These are phyloP conservation scores for Daldinia grandis DNA, from an alignment of 495 filamentous ascomycete species.

Conservation along the genomic window DNA sequence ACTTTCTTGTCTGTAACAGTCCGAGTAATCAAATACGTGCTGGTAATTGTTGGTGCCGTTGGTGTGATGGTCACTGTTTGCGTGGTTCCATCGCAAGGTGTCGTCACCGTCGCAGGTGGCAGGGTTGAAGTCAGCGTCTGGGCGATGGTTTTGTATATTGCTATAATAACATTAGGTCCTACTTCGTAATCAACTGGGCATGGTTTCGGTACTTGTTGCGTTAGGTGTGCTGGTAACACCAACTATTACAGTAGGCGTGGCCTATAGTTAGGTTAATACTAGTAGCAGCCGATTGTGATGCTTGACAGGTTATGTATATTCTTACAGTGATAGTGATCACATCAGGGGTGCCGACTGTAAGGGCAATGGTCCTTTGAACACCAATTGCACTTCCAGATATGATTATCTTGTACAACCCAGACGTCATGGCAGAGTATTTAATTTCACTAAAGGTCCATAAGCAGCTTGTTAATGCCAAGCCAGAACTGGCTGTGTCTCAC, in stretches of 20 bases:
- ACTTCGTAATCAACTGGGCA: background rate
- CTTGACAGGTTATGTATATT: background rate
- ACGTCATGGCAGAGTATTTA: conserved; percentile 51
- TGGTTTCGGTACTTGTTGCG: conserved; percentile 44
- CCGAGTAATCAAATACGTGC: conserved; percentile 46
- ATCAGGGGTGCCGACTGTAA: conserved; percentile 48
- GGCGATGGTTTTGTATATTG: conserved; percentile 46
- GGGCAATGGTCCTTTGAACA: conserved; percentile 50
- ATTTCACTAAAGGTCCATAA: conserved; percentile 44
- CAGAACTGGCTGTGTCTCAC: conserved; percentile 30
- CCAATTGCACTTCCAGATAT: conserved; percentile 50
- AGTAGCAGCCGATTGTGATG: background rate
- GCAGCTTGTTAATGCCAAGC: background rate
- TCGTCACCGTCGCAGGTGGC: conserved; percentile 48
- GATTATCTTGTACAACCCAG: conserved; percentile 54
- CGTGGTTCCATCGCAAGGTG: conserved; percentile 48
- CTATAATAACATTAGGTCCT: conserved; percentile 33
- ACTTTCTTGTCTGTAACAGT: conserved; percentile 50
- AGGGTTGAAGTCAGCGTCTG: conserved; percentile 52
- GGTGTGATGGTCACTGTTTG: conserved; percentile 51
- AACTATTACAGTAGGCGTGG: conserved; percentile 52
- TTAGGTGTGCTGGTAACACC: conserved; percentile 53
- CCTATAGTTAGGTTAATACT: conserved; percentile 33
- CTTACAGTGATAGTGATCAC: conserved; percentile 51
- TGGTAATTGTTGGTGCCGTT: conserved; percentile 44